Evolutionary conservation across 2,329 filamentous ascomycete species (phyloP), one percentile per base, ranked within the genome.

Genomic region (Neopestalotiopsis clavispora): DNA sequence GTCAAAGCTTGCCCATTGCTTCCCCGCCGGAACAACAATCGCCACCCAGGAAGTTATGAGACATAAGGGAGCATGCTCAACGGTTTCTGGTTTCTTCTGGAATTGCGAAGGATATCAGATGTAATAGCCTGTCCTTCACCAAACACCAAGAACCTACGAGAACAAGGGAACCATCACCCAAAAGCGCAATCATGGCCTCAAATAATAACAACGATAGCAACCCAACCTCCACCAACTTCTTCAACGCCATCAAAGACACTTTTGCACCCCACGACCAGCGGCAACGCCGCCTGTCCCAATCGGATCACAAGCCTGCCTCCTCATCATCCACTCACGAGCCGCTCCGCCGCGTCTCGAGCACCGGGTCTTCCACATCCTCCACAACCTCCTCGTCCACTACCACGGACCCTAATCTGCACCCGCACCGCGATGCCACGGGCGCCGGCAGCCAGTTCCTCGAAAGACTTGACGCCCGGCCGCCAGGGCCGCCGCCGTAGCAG

Each of bases 381-480:
- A 42, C 40, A 1, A 45, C 20, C 1, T 49, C 38, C 17, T 49
- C 61, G 10, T n/a, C 38, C 3, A 38, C 59, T 32, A 6, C 30
- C 14, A 49, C 61, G 20, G 28, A 40, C 40, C 30, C 61, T 2
- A 23, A 20, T 2, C 13, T 10, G 17, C 23, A 64, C 34, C 38
- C 20, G n/a, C 42, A 64, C 61, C 61, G 61, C 42, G 61, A 64
- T 13, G 61, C 61, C 20, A 49, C 61, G 14, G 61, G 61, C 20
- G 61, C 40, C 61, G 61, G 61, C 20, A 64, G 61, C 20, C 61
- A 64, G 20, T 64, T 64, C 23, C 61, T 64, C 61, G 61, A 64
- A 64, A 1, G 61, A 49, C n/a, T 38, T 64, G 4, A 64, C 61
- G 61, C 61, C 61, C 10, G 61, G 61, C 34, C 61, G 61, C 34